Conservation (phyloP, 2,329 filamentous ascomycete species). For the Neopestalotiopsis sp. region DNA sequence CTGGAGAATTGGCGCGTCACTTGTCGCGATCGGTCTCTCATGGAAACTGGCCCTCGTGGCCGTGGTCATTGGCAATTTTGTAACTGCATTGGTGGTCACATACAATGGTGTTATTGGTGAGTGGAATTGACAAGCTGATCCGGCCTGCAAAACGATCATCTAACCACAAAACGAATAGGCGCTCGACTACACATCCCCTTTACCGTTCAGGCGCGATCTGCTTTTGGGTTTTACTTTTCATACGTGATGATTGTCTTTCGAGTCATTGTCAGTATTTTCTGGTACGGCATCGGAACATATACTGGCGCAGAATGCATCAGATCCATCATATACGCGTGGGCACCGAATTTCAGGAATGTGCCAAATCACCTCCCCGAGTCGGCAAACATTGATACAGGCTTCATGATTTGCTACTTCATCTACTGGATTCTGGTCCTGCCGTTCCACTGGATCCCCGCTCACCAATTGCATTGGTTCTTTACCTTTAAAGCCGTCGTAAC, state of each 20-base stretch:
- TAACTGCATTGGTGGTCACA: conserved; percentile 25
- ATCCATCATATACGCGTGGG: conserved; percentile 30
- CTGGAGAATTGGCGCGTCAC: conserved; percentile 24
- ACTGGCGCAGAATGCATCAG: conserved; percentile 33
- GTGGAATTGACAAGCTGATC: background rate
- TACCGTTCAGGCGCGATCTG: conserved; percentile 30
- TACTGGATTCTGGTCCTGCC: conserved; percentile 20
- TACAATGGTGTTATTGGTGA: conserved; percentile 28
- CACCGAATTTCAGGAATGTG: conserved; percentile 19
- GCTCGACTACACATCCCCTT: conserved; percentile 33
- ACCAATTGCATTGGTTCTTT: conserved; percentile 24
- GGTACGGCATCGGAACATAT: conserved; percentile 37
- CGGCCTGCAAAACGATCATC: background rate
- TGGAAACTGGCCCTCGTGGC: conserved; percentile 25
- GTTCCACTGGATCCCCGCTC: conserved; percentile 23
- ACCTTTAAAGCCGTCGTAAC: conserved; percentile 21
- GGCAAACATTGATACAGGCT: conserved; percentile 19
- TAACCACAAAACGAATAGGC: conserved; percentile 4
- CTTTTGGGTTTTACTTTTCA: conserved; percentile 32
- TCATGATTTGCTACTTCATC: conserved; percentile 23
- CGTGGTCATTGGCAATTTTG: conserved; percentile 24
- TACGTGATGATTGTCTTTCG: conserved; percentile 32
- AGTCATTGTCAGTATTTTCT: conserved; percentile 39
- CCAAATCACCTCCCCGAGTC: conserved; percentile 20
- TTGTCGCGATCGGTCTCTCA: conserved; percentile 25